A percentile compares a stretch with the other conserved stretches of the same genome.
Evolutionary conservation across 495 filamentous ascomycete genomes (phyloP).

Genomic region (Evernia prunastri): DNA sequence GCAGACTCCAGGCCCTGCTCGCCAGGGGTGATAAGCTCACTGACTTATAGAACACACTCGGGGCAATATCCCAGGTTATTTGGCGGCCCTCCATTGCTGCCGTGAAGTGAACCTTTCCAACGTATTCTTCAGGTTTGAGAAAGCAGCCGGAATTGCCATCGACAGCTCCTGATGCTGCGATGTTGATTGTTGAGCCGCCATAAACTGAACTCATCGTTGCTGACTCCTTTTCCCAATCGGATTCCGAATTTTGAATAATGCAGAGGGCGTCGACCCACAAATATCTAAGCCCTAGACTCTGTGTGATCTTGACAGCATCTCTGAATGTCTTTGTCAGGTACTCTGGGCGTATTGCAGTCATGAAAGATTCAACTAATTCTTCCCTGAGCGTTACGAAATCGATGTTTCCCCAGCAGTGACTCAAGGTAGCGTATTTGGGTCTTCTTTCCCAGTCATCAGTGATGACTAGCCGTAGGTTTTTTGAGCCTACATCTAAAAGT

Average conservation of each 20-base stretch:
- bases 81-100: neutral
- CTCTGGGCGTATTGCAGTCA: neutral
- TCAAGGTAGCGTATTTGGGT: slow-evolving; percentile 19
- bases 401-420: slow-evolving; percentile 23
- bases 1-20: slow-evolving; percentile 13
- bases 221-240: slow-evolving; percentile 9
- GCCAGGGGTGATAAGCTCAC: neutral
- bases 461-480: too few species aligned
- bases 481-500: too few species aligned
- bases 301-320: slow-evolving; percentile 19
- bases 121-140: slow-evolving; percentile 6
- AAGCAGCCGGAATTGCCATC: slow-evolving; percentile 16
- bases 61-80: slow-evolving; percentile 7
- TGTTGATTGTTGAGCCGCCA: slow-evolving; percentile 10
- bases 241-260: slow-evolving; percentile 9
- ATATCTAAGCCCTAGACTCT: slow-evolving; percentile 16
- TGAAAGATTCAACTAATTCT: neutral
- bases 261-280: slow-evolving; percentile 21
- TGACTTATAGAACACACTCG: slow-evolving; percentile 2
- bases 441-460: too few species aligned
- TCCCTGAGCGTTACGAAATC: slow-evolving; percentile 4
- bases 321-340: slow-evolving; percentile 16
- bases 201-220: slow-evolving; percentile 9
- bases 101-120: slow-evolving; percentile 4
- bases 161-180: slow-evolving; percentile 9